Base-by-base conservation (phyloP, 73 alveolate species). In the Paramecium primaurelia region DNA sequence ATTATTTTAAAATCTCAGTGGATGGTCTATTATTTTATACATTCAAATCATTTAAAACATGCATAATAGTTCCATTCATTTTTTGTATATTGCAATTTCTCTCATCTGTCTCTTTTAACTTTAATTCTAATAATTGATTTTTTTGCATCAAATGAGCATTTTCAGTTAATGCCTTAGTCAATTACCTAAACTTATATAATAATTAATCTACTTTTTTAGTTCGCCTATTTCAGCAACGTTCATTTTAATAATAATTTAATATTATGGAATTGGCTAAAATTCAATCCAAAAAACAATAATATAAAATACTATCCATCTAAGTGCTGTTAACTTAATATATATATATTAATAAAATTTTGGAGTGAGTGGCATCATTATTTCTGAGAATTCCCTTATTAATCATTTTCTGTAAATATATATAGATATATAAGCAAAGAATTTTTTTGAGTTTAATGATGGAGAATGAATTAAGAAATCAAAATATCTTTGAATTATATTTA, bases 21-120 rank as follows among this genome's bases (percentile, higher is more conserved):
- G 84, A 64, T 28, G 84, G 84, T 34, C 84, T 26, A 64, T 64
- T 64, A 64, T 64, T 64, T 34, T 64, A 64, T 6, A 25, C 40
- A 36, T 38, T 38, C 16, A 37, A 73, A 73, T 73, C 87, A 73
- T 73, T 73, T 14, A 73, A 14, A 8, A 73, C 87, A 73, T 73
- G 58, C 87, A 73, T 73, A 36, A 73, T 73, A 16, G 87, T 73
- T 16, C 87, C 87, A 73, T 73, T 73, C 87, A 73, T 73, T 73
- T 73, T 73, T 44, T 73, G 11, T 30, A 73, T 73, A 38, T 73
- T 73, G 4, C 59, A 73, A 73, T 73, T 73, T 6, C 87, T 32
- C 10, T 73, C 87, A 18, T 73, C 87, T 73, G 87, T 22, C 22
- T 73, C 87, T 20, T 40, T 73, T 18, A 73, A 73, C 18, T 73